Conservation (phyloP, 2,329 filamentous ascomycete genomes). For the Calcarisporium arbuscula region DNA sequence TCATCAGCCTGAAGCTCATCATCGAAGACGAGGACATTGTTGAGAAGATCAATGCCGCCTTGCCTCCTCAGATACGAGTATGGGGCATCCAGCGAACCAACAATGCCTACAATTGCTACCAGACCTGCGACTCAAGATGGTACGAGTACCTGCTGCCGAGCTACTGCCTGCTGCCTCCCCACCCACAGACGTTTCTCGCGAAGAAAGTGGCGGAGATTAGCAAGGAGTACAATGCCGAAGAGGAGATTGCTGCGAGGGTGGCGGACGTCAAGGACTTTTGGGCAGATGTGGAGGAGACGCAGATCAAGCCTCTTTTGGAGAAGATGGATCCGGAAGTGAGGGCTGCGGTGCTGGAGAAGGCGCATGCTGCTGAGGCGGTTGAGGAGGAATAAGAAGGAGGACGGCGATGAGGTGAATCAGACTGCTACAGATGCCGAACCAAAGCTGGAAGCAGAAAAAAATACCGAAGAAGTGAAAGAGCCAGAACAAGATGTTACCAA, state of each 20-base stretch:
- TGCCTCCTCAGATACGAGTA: slow-evolving; percentile 84
- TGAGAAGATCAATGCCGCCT: slow-evolving; percentile 79
- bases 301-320: slow-evolving; percentile 65
- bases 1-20: slow-evolving; percentile 92
- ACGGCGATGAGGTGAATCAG: no score
- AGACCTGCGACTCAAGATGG: slow-evolving; percentile 88
- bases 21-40: slow-evolving; percentile 86
- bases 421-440: slow-evolving; percentile 1
- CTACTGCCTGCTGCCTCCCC: slow-evolving; percentile 85
- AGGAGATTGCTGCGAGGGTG: slow-evolving; percentile 62
- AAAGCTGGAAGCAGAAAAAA: slow-evolving; percentile 6
- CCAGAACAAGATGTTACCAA: slow-evolving; percentile 18
- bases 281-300: slow-evolving; percentile 71
- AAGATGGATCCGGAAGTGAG: slow-evolving; percentile 57
- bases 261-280: slow-evolving; percentile 77
- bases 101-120: slow-evolving; percentile 90
- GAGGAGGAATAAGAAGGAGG: slow-evolving; percentile 14
- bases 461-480: slow-evolving; percentile 10
- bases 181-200: slow-evolving; percentile 79
- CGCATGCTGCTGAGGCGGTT: slow-evolving; percentile 39
- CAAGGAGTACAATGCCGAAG: slow-evolving; percentile 64
- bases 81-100: slow-evolving; percentile 91
- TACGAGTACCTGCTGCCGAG: slow-evolving; percentile 97
- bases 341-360: slow-evolving; percentile 54
- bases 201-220: slow-evolving; percentile 75